Evolutionary conservation across 306 rosid species (phyloP).

Genomic region (Cucumis hystrix): DNA sequence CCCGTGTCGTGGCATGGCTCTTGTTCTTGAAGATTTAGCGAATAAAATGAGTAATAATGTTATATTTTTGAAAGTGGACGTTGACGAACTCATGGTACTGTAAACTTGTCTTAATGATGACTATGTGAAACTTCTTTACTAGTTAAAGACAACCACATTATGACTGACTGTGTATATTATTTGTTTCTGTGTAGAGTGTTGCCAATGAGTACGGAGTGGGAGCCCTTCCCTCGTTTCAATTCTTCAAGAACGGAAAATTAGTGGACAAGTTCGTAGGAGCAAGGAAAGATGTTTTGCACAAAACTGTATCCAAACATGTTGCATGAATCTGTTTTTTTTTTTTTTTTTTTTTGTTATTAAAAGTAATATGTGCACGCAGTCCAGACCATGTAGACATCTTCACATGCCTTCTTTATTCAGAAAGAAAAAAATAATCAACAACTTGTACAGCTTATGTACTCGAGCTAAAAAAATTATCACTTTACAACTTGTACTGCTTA

Average conservation of each 20-base stretch:
- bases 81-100: constrained; percentile 48
- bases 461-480: too few species aligned
- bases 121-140: too few species aligned
- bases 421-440: too few species aligned
- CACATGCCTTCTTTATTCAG: too few species aligned
- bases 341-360: too few species aligned
- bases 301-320: constrained; percentile 20
- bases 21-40: constrained; percentile 50
- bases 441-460: too few species aligned
- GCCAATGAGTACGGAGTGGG: constrained; percentile 40
- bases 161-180: background rate
- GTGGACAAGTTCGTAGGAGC: constrained; percentile 70
- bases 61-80: constrained; percentile 66
- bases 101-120: too few species aligned
- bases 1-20: constrained; percentile 77
- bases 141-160: background rate
- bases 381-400: too few species aligned
- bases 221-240: constrained; percentile 73
- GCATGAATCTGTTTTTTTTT: background rate
- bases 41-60: constrained; percentile 19
- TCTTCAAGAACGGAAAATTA: constrained; percentile 55
- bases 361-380: too few species aligned
- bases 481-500: too few species aligned
- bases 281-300: constrained; percentile 33
- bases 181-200: constrained; percentile 19